Evolutionary conservation across 805 yeast species (phyloP), one percentile per base, ranked within the genome.

Genomic region (Tetrapisispora namnaoensis): DNA sequence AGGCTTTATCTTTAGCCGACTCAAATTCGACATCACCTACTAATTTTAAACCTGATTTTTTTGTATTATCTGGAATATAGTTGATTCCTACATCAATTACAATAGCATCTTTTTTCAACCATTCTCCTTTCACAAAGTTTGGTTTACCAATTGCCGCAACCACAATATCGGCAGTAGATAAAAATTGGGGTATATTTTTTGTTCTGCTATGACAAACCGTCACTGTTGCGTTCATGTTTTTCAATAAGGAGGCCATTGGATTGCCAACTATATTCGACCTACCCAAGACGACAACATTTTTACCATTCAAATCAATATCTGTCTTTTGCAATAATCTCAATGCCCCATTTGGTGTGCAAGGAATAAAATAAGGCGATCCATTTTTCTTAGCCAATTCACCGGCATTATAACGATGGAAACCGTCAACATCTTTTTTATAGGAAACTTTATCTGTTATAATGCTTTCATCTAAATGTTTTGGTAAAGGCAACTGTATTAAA

Each of bases 41-140:
- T 64, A 91, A 72, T 62, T 82, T 79, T 60, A 74, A 78, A 21
- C 97, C 97, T 22, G 85, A 79, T 63, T 84, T 83, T 58, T 80
- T 83, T 30, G 80, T 63, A 11, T 78, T 63, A 67, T 91, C 97
- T 11, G 83, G 81, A 51, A 86, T 76, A 66, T 84, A 90, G 70
- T 93, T 91, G 61, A 88, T 91, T 57, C 99, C 99, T 50, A 91
- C 99, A 67, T 91, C 99, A 50, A 91, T 80, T 17, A 93, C 90
- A 14, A 87, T 80, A 43, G 87, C 84, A 44, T 86, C 95, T 37
- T 77, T 74, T 67, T 91, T 93, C 58, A 91, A 70, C 88, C 95
- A 82, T 51, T 84, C 95, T 42, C 88, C 95, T 65, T 86, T 80
- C 53, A 91, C 86, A 60, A 77, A 90, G 50, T 80, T 79, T 21